These are phyloP conservation scores for Celoporthe dispersa DNA, from an alignment of 2,329 filamentous ascomycete genomes.

Conservation along the genomic window DNA sequence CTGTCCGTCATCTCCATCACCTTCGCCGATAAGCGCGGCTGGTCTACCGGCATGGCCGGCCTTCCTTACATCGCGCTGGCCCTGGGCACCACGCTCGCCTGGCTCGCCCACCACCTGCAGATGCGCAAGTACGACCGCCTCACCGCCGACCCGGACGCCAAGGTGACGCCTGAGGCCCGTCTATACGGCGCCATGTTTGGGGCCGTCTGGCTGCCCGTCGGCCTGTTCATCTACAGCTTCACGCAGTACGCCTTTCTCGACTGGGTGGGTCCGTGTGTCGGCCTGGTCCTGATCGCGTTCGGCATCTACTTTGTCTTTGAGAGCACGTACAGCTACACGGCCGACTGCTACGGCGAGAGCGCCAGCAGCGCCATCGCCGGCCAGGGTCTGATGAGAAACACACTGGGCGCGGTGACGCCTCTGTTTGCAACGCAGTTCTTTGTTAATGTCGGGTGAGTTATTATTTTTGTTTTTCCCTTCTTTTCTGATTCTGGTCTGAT, in stretches of 20 bases:
- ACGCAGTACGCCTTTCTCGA: slow-evolving; percentile 53
- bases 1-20: slow-evolving; percentile 55
- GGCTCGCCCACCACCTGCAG: slow-evolving; percentile 52
- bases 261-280: slow-evolving; percentile 55
- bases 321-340: slow-evolving; percentile 51
- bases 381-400: slow-evolving; percentile 57
- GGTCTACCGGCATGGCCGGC: slow-evolving; percentile 53
- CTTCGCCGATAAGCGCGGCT: slow-evolving; percentile 55
- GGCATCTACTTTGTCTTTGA: slow-evolving; percentile 55
- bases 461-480: not conserved
- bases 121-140: slow-evolving; percentile 52
- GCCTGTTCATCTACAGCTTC: slow-evolving; percentile 58
- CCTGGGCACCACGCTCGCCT: slow-evolving; percentile 53
- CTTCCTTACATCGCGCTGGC: slow-evolving; percentile 56
- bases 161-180: slow-evolving; percentile 49
- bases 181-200: slow-evolving; percentile 55
- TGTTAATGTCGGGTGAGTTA: slow-evolving; percentile 50
- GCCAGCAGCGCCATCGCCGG: slow-evolving; percentile 47
- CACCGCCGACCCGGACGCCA: slow-evolving; percentile 42
- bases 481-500: not conserved
- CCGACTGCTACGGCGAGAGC: slow-evolving; percentile 54
- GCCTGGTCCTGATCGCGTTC: slow-evolving; percentile 53
- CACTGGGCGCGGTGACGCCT: slow-evolving; percentile 55
- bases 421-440: slow-evolving; percentile 58
- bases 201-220: slow-evolving; percentile 50